A percentile compares a stretch with the other conserved stretches of the same genome.
phyloP scores from a whole-genome alignment of 495 filamentous ascomycete genomes.

The Copromyces sp. region DNA sequence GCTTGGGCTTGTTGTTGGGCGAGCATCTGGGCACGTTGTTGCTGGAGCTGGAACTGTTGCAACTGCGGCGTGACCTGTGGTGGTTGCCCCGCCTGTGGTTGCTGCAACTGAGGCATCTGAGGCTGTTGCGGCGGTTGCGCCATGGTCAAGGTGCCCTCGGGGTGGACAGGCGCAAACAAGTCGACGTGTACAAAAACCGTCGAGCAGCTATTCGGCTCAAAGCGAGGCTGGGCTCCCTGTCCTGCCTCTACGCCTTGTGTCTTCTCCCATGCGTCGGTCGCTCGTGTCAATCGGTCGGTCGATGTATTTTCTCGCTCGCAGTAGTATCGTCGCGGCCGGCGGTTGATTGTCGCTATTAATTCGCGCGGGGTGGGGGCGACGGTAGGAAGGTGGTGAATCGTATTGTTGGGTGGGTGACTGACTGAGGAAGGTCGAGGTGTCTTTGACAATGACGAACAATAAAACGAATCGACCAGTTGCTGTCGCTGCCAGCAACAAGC shows the following conservation, averaged over 20 bases:
- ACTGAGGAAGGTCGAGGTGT: neutral
- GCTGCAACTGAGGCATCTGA: slow-evolving; percentile 21
- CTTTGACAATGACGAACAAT: neutral
- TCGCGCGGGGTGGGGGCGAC: neutral
- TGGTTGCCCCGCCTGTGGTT: slow-evolving; percentile 2
- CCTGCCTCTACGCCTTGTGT: neutral
- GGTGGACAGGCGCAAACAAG: neutral
- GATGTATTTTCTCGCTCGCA: neutral
- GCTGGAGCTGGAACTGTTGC: slow-evolving; percentile 2
- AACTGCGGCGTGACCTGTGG: slow-evolving; percentile 9
- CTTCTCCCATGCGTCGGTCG: neutral
- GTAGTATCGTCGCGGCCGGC: neutral
- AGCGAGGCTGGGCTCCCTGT: neutral
- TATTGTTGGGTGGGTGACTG: neutral
- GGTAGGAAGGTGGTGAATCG: neutral
- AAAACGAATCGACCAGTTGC: neutral
- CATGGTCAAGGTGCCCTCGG: slow-evolving; percentile 33
- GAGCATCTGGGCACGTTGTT: slow-evolving; percentile 1
- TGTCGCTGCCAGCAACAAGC: neutral
- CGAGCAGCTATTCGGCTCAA: neutral
- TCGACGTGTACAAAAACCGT: neutral
- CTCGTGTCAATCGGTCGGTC: neutral
- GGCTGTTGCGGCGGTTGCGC: slow-evolving; percentile 54
- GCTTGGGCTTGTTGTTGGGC: neutral
- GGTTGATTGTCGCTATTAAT: neutral